These are phyloP conservation scores for Neonectria neomacrospora DNA, from an alignment of 2,329 filamentous ascomycete species.

Conservation along the genomic window DNA sequence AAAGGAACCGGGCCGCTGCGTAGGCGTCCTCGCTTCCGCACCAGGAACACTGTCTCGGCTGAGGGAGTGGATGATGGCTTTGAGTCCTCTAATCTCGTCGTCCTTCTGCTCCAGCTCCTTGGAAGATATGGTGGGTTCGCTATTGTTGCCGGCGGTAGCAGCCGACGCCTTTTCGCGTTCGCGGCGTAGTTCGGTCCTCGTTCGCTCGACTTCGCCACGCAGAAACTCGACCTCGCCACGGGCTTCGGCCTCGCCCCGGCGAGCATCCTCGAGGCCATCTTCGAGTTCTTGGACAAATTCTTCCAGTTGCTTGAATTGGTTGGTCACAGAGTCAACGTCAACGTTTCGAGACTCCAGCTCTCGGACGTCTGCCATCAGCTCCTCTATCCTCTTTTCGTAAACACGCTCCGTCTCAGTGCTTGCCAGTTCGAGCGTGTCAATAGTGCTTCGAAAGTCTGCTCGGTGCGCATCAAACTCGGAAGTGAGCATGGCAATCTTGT, in stretches of 20 bases:
- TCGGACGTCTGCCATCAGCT: constrained; percentile 83
- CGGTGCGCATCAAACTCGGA: constrained; percentile 94
- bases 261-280: constrained; percentile 93
- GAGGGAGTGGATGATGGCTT: constrained; percentile 96
- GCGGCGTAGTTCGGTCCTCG: constrained; percentile 84
- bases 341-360: constrained; percentile 85
- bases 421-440: constrained; percentile 95
- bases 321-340: constrained; percentile 91
- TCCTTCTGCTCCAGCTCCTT: constrained; percentile 94
- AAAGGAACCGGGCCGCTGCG: constrained; percentile 50
- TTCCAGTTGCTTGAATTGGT: constrained; percentile 93
- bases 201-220: constrained; percentile 92
- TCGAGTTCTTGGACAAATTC: constrained; percentile 97
- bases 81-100: constrained; percentile 95
- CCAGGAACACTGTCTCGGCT: constrained; percentile 76
- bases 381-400: constrained; percentile 92
- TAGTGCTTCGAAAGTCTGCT: constrained; percentile 95
- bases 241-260: constrained; percentile 93
- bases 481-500: constrained; percentile 93
- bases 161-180: constrained; percentile 81
- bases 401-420: constrained; percentile 95
- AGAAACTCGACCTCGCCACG: constrained; percentile 96
- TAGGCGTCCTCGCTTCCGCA: constrained; percentile 48
- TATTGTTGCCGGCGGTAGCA: constrained; percentile 49
- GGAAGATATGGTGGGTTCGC: constrained; percentile 61